A percentile compares a stretch with the other conserved stretches of the same genome.
phyloP scores from a whole-genome alignment of 129 eudicot species.

The Flaveria robusta region DNA sequence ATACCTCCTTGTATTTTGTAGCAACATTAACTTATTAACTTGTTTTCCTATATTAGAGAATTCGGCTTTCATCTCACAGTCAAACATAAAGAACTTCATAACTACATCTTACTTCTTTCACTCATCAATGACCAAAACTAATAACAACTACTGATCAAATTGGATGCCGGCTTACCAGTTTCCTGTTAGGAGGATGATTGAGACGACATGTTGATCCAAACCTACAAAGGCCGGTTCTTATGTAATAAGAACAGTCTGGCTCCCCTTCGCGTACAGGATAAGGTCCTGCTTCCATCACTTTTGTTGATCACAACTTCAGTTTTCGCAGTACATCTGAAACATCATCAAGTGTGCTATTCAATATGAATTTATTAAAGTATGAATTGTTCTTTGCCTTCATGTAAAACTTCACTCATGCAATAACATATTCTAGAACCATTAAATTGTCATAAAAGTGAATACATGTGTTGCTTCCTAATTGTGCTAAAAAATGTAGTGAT shows the following conservation, averaged over 20 bases:
- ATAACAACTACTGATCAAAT: not conserved
- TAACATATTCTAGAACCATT: not conserved
- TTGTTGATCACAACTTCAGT: slow-evolving; percentile 59
- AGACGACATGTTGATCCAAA: slow-evolving; percentile 89
- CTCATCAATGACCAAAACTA: not conserved
- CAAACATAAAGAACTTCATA: slow-evolving; percentile 13
- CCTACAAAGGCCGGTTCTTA: slow-evolving; percentile 93
- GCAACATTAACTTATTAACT: too few species aligned
- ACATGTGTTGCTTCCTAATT: not conserved
- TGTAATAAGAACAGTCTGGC: slow-evolving; percentile 90
- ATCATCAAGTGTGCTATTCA: not conserved
- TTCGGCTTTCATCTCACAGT: not conserved
- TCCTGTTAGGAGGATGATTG: slow-evolving; percentile 92
- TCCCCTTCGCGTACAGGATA: slow-evolving; percentile 95
- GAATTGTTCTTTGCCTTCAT: not conserved
- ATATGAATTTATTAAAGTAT: not conserved
- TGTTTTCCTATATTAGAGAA: too few species aligned
- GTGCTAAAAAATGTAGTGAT: not conserved
- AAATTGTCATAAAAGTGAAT: too few species aligned
- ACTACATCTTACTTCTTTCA: slow-evolving; percentile 9
- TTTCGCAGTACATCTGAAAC: slow-evolving; percentile 66
- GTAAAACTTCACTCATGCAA: not conserved
- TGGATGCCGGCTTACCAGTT: slow-evolving; percentile 50
- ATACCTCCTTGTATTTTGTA: too few species aligned
- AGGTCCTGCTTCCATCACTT: slow-evolving; percentile 71